Percentiles rank a stretch among this genome's conserved stretches.
Conservation (phyloP, 306 rosid genomes). For the Comarum palustre region DNA sequence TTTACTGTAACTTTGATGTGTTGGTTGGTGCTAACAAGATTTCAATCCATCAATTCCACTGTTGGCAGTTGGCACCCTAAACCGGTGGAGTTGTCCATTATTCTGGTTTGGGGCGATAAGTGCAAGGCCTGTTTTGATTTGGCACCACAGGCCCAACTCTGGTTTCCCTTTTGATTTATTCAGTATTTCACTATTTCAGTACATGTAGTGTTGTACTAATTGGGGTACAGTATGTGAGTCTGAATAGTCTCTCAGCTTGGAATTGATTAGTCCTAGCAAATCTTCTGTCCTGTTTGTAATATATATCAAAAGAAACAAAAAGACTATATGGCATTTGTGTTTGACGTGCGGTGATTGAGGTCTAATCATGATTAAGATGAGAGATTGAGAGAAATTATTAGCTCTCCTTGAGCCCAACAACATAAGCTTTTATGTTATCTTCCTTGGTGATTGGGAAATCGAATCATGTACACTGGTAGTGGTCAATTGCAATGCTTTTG, state of each 20-base stretch:
- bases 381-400: too few relatives aligned
- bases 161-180: neutral
- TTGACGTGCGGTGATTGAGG: neutral
- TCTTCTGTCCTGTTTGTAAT: neutral
- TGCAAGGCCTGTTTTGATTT: neutral
- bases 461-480: neutral
- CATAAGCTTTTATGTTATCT: conserved; percentile 28
- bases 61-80: too few relatives aligned
- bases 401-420: conserved; percentile 32
- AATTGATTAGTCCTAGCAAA: neutral
- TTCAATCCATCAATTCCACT: too few relatives aligned
- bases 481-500: conserved; percentile 18
- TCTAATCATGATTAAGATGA: neutral
- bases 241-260: neutral
- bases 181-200: neutral
- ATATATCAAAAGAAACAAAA: neutral
- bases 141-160: neutral
- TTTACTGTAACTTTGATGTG: too few relatives aligned
- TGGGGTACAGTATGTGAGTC: too few relatives aligned
- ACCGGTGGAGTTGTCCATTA: too few relatives aligned
- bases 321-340: neutral
- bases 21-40: neutral
- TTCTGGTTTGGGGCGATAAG: neutral
- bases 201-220: too few relatives aligned
- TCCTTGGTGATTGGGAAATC: conserved; percentile 20